Base-by-base conservation (phyloP, 108 stramenopile species). In the Skeletonema marinoi region DNA sequence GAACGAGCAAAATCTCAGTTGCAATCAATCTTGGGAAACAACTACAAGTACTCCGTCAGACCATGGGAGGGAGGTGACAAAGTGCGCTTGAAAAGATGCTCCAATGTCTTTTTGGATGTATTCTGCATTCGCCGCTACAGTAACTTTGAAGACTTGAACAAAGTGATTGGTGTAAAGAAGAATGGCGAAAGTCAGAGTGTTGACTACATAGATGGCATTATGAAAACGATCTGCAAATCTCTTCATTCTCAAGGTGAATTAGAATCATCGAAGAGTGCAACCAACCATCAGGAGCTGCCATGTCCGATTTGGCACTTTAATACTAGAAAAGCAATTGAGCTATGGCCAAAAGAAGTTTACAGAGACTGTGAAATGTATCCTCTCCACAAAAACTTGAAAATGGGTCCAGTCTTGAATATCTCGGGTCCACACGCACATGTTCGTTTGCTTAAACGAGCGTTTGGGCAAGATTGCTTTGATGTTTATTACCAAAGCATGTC, bases 11-110 rank as follows among this genome's bases (percentile, higher is more conserved):
- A 59, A 14, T 65, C 61, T n/a, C 61, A 82, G 7, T 38, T 88
- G 60, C 84, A 84, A 61, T 35, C 44, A 9, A 30, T 75, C 8
- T 60, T 89, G 56, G 84, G 80, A 17, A 30, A 30, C 6, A 60
- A 78, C 16, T 92, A 72, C 68, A 36, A 72, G 4, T 89, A 85
- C 61, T 73, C 78, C 10, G 70, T 86, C 14, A 35, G 58, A 42
- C 88, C 91, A 16, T 92, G 91, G 91, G 85, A 86, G 51, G 88
- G 88, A 21, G 87, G 92, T 14, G 92, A 93, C 66, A 73, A 78
- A 64, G 81, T 93, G 6, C 75, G 86, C 29, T 80, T 85, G 29
- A 75, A 78, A 64, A 71, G 66, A 17, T 76, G 77, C 81, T 78
- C 66, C 35, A 85, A 73, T 56, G 84, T 90, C 11, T 93, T 87